Percentiles rank a stretch among this genome's conserved stretches.
Conservation (phyloP, 2,329 filamentous ascomycete genomes). For the Coniochaeta hoffmannii region DNA sequence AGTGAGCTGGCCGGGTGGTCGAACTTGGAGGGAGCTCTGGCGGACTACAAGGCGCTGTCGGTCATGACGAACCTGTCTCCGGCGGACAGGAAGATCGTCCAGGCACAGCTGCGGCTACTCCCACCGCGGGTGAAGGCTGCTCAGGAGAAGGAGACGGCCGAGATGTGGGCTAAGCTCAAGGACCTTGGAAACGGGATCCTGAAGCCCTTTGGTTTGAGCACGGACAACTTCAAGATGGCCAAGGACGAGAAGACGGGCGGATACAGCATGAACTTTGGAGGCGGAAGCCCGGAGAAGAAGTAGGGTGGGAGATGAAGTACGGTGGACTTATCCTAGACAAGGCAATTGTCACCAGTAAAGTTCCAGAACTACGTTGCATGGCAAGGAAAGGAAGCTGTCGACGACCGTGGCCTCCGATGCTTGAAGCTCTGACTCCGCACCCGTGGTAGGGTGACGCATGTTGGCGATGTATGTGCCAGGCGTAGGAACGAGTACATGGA, state of each 20-base stretch:
- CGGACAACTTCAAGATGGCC: slow-evolving; percentile 89
- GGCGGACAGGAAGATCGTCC: slow-evolving; percentile 61
- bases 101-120: slow-evolving; percentile 56
- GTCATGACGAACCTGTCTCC: slow-evolving; percentile 52
- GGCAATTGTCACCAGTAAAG: no score
- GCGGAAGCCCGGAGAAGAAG: slow-evolving; percentile 4
- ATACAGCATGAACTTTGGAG: slow-evolving; percentile 81
- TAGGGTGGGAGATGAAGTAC: not conserved
- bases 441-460: no score
- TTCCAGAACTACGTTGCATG: no score
- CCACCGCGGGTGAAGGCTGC: slow-evolving; percentile 66
- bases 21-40: slow-evolving; percentile 65
- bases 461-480: no score
- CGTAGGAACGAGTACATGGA: no score
- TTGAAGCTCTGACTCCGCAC: no score
- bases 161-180: slow-evolving; percentile 98
- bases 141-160: slow-evolving; percentile 79
- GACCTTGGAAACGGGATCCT: slow-evolving; percentile 84
- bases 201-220: slow-evolving; percentile 88
- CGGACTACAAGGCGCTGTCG: slow-evolving; percentile 69
- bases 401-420: no score
- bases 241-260: slow-evolving; percentile 86
- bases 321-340: no score
- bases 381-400: no score
- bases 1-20: slow-evolving; percentile 71